These are phyloP conservation scores for Talaromyces sp. DNA, from an alignment of 2,329 filamentous ascomycete genomes.

Conservation along the genomic window DNA sequence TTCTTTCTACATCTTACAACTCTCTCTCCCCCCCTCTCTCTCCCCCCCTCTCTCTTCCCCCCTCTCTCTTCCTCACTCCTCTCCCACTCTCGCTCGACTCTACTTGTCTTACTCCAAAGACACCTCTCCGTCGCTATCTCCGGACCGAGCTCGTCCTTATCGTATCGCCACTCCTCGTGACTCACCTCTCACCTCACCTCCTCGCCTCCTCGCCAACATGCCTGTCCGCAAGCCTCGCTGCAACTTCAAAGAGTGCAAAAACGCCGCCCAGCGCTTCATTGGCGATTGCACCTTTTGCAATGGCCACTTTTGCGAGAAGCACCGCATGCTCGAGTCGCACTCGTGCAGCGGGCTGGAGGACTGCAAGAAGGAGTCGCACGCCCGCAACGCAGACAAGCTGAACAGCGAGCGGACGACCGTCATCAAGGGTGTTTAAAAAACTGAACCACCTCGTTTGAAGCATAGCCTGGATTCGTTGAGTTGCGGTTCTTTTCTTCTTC, in stretches of 20 bases:
- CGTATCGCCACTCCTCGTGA: background rate
- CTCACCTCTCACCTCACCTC: background rate
- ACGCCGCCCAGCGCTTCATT: constrained; percentile 83
- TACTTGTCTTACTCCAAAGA: constrained; percentile 3
- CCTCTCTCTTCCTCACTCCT: background rate
- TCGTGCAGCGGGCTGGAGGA: constrained; percentile 89
- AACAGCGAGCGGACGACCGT: constrained; percentile 90
- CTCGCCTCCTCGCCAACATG: no score
- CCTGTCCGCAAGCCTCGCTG: constrained; percentile 63
- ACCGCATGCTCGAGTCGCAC: constrained; percentile 89
- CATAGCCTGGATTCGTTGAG: background rate
- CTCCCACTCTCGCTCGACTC: constrained; percentile 3
- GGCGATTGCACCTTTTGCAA: constrained; percentile 95
- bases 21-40: background rate
- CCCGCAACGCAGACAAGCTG: constrained; percentile 87
- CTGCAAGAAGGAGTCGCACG: constrained; percentile 95
- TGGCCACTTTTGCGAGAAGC: constrained; percentile 91
- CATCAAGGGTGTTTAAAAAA: constrained; percentile 85
- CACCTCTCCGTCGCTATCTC: constrained; percentile 5
- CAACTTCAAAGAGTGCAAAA: constrained; percentile 82
- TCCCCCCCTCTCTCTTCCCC: constrained; percentile 4
- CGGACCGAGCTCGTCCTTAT: background rate
- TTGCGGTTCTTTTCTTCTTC: background rate
- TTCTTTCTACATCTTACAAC: background rate
- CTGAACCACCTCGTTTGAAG: no score